Percentiles rank a stretch among this genome's conserved stretches.
phyloP scores from a whole-genome alignment of 2,329 filamentous ascomycete genomes.

The Exophiala phaeomuriformis region DNA sequence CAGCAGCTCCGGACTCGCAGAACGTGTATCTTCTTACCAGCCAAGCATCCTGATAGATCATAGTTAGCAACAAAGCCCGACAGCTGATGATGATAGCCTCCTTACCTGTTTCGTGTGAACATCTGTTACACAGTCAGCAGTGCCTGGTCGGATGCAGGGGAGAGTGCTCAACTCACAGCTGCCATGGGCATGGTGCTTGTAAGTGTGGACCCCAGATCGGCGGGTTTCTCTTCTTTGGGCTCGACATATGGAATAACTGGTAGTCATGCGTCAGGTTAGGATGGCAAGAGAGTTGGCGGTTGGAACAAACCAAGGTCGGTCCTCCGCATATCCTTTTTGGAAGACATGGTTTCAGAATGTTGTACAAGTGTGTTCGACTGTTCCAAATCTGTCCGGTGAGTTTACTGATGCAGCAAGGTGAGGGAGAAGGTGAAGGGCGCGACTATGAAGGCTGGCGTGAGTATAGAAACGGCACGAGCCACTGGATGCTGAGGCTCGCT shows the following conservation, averaged over 20 bases:
- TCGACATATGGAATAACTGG: conserved; percentile 83
- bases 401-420: too few species aligned
- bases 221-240: conserved; percentile 57
- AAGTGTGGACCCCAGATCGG: conserved; percentile 62
- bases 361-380: too few species aligned
- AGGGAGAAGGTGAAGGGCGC: too few species aligned
- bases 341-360: conserved; percentile 46
- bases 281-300: background rate
- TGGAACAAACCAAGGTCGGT: conserved; percentile 60
- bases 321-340: conserved; percentile 69
- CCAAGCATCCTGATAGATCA: conserved; percentile 50
- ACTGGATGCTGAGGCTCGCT: too few species aligned
- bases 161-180: conserved; percentile 48
- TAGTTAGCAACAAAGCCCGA: conserved; percentile 14
- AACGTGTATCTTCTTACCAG: conserved; percentile 41
- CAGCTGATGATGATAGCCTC: conserved; percentile 10
- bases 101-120: conserved; percentile 81
- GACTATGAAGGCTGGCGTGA: too few species aligned
- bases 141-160: conserved; percentile 3
- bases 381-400: too few species aligned
- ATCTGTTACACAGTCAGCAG: conserved; percentile 46
- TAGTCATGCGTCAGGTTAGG: conserved; percentile 4
- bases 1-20: background rate
- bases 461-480: too few species aligned
- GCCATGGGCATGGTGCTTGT: conserved; percentile 87